phyloP scores from a whole-genome alignment of 805 yeast species.

The Wickerhamomyces tratensis region DNA sequence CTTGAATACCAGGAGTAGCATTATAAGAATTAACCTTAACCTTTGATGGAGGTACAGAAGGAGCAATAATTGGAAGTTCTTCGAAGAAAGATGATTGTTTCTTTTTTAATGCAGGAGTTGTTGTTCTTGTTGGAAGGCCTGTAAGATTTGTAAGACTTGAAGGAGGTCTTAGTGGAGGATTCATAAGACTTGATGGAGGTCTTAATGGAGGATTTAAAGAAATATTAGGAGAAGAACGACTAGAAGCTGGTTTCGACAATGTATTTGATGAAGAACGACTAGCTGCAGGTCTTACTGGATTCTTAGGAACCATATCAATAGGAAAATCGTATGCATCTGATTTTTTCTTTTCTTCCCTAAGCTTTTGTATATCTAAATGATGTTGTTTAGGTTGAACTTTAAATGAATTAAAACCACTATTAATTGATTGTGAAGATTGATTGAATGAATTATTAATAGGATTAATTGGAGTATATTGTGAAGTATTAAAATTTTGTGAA shows the following conservation, averaged over 20 bases:
- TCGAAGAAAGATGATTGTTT: conserved; percentile 39
- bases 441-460: neutral
- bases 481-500: too few species aligned
- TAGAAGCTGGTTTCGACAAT: conserved; percentile 1
- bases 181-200: neutral
- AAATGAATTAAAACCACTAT: neutral
- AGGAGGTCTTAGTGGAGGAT: neutral
- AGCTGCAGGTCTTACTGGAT: conserved; percentile 3
- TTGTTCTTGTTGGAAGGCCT: neutral
- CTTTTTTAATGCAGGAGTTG: conserved; percentile 19
- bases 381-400: neutral
- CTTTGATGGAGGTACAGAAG: conserved; percentile 14
- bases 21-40: neutral
- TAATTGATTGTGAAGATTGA: neutral
- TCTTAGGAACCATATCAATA: conserved; percentile 35
- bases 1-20: neutral
- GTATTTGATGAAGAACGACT: neutral
- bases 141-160: neutral
- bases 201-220: neutral
- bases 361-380: conserved; percentile 19
- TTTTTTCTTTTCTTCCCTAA: conserved; percentile 42
- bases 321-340: conserved; percentile 80
- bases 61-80: conserved; percentile 37
- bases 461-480: neutral
- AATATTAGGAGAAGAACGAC: neutral